A percentile compares a stretch with the other conserved stretches of the same genome.
phyloP scores from a whole-genome alignment of 31 red algal genomes.

The Endocladia muricata region DNA sequence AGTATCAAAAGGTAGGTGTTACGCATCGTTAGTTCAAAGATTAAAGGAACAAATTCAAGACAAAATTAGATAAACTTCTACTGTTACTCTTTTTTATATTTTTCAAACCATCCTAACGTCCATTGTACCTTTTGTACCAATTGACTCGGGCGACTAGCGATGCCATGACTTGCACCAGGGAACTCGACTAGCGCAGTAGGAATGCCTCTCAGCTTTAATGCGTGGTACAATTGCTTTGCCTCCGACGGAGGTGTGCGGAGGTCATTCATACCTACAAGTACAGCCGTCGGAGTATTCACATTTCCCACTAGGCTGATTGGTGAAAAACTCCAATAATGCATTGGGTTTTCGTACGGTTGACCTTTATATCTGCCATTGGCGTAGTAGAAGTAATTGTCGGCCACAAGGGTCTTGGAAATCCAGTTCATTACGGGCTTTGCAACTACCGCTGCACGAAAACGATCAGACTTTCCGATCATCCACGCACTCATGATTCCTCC shows the following conservation, averaged over 20 bases:
- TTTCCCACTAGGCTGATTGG: not conserved
- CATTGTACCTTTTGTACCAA: not conserved
- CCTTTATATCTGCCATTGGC: not conserved
- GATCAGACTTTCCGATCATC: not conserved
- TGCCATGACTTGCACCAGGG: not conserved
- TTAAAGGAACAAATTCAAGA: no score
- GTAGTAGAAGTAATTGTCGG: not conserved
- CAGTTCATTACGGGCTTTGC: conserved; percentile 10
- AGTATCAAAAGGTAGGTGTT: no score
- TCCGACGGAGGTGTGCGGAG: not conserved
- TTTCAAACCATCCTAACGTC: conserved; percentile 4
- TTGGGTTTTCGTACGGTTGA: not conserved
- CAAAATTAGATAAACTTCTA: no score
- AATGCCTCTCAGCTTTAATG: not conserved
- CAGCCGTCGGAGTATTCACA: not conserved
- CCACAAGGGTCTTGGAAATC: not conserved
- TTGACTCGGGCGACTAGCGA: not conserved
- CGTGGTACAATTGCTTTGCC: not conserved
- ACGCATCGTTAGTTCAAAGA: no score
- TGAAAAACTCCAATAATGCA: not conserved
- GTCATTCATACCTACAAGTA: not conserved
- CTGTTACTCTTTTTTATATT: not conserved
- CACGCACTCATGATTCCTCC: not conserved
- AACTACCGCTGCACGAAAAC: conserved; percentile 9
- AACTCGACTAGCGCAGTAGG: not conserved